These are phyloP conservation scores for Penicillium odoratum DNA, from an alignment of 495 filamentous ascomycete genomes.

Conservation along the genomic window DNA sequence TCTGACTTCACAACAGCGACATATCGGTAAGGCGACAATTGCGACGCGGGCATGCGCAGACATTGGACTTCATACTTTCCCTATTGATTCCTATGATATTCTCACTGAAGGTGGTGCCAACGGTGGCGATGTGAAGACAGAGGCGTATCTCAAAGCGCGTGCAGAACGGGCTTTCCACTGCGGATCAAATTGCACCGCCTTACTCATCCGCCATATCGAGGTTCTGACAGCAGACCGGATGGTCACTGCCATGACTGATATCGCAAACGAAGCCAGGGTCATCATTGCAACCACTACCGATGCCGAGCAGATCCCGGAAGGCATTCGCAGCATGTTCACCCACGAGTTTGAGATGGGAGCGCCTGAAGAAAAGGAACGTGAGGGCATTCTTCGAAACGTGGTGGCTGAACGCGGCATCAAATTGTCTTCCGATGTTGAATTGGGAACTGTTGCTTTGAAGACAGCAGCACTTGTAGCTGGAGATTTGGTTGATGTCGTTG, in stretches of 20 bases:
- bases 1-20: conserved; percentile 83
- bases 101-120: conserved; percentile 83
- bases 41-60: conserved; percentile 79
- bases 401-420: conserved; percentile 71
- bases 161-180: conserved; percentile 87
- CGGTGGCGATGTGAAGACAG: conserved; percentile 88
- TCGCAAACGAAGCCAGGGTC: conserved; percentile 70
- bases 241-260: conserved; percentile 75
- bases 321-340: conserved; percentile 84
- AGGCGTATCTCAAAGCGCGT: conserved; percentile 81
- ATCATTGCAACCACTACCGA: conserved; percentile 92
- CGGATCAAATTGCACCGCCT: conserved; percentile 75
- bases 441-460: conserved; percentile 83
- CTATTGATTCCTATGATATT: conserved; percentile 91
- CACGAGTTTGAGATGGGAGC: conserved; percentile 94
- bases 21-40: conserved; percentile 82
- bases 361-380: conserved; percentile 88
- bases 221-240: conserved; percentile 89
- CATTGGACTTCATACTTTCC: conserved; percentile 85
- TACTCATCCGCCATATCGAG: conserved; percentile 85
- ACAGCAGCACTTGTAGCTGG: conserved; percentile 95
- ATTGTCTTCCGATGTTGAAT: conserved; percentile 76
- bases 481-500: conserved; percentile 90
- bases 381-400: conserved; percentile 78
- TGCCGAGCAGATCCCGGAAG: conserved; percentile 89